Conservation (phyloP, 768 basidiomycete species). For the Hypholoma sublateritium region DNA sequence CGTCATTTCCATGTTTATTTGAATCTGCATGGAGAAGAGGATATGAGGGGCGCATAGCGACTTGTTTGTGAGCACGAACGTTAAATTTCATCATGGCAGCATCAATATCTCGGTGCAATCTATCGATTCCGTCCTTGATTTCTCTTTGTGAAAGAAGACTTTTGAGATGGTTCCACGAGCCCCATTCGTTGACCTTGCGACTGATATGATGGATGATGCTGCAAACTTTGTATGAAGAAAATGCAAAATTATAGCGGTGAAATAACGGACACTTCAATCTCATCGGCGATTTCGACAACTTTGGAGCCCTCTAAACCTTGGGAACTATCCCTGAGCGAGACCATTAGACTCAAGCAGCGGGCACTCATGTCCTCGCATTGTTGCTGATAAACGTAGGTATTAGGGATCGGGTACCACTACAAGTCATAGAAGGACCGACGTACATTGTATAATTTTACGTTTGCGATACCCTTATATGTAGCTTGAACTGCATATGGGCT, state of each 20-base stretch:
- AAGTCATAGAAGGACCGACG: slow-evolving; percentile 2
- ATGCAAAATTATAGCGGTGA: not conserved
- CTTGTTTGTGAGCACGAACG: slow-evolving; percentile 19
- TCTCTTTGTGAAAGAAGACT: slow-evolving; percentile 38
- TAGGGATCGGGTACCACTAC: not conserved
- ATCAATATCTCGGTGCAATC: slow-evolving; percentile 37
- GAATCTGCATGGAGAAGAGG: slow-evolving; percentile 11
- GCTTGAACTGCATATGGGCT: slow-evolving; percentile 23
- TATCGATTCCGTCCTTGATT: slow-evolving; percentile 40
- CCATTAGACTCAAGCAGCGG: slow-evolving; percentile 30
- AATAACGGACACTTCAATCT: slow-evolving; percentile 30
- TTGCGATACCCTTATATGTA: slow-evolving; percentile 29
- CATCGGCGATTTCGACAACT: slow-evolving; percentile 31
- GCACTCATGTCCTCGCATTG: slow-evolving; percentile 34
- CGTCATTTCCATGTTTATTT: slow-evolving; percentile 28
- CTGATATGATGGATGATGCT: slow-evolving; percentile 30
- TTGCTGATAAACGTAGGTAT: slow-evolving; percentile 24
- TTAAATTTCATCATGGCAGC: slow-evolving; percentile 34
- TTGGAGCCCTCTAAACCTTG: slow-evolving; percentile 30
- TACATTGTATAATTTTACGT: slow-evolving; percentile 40
- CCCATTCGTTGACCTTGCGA: slow-evolving; percentile 35
- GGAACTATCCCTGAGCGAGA: slow-evolving; percentile 32
- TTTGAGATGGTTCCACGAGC: slow-evolving; percentile 30
- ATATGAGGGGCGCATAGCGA: not conserved
- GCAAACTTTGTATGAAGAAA: not conserved